phyloP scores from a whole-genome alignment of 805 yeast genomes.

The Tetrapisispora phaffii region DNA sequence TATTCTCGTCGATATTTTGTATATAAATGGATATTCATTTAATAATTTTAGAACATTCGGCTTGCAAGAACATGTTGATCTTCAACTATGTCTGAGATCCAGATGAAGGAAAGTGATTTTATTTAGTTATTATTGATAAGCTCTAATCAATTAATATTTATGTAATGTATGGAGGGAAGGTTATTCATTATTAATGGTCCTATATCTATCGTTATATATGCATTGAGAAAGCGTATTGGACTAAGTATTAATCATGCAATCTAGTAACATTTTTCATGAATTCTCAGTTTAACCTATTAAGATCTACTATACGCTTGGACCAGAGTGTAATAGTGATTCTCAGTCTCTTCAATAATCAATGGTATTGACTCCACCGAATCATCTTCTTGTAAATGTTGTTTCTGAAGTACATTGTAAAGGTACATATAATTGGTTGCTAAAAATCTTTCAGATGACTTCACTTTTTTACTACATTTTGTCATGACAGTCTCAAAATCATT shows the following conservation, averaged over 20 bases:
- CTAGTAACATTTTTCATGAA: too few species aligned
- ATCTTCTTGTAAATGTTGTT: slow-evolving; percentile 11
- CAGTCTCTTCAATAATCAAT: slow-evolving; percentile 23
- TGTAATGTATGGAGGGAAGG: not conserved
- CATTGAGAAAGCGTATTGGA: too few species aligned
- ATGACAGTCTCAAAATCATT: slow-evolving; percentile 72
- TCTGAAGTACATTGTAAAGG: slow-evolving; percentile 24
- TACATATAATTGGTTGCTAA: slow-evolving; percentile 45
- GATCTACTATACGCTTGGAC: slow-evolving; percentile 26
- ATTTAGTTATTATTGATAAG: too few species aligned
- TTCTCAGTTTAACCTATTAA: not conserved
- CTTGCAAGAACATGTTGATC: too few species aligned
- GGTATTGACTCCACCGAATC: slow-evolving; percentile 9
- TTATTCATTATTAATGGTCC: too few species aligned
- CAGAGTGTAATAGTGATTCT: slow-evolving; percentile 21
- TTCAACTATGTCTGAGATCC: too few species aligned
- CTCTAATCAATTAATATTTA: not conserved
- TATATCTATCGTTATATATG: too few species aligned
- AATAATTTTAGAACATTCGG: too few species aligned
- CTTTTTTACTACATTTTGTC: slow-evolving; percentile 53
- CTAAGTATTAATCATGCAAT: too few species aligned
- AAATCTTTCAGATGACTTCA: slow-evolving; percentile 54
- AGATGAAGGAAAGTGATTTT: too few species aligned
- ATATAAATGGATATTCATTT: too few species aligned
- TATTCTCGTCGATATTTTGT: too few species aligned